Conservation (phyloP, 768 basidiomycete genomes). For the Leccinum pellstonianum region DNA sequence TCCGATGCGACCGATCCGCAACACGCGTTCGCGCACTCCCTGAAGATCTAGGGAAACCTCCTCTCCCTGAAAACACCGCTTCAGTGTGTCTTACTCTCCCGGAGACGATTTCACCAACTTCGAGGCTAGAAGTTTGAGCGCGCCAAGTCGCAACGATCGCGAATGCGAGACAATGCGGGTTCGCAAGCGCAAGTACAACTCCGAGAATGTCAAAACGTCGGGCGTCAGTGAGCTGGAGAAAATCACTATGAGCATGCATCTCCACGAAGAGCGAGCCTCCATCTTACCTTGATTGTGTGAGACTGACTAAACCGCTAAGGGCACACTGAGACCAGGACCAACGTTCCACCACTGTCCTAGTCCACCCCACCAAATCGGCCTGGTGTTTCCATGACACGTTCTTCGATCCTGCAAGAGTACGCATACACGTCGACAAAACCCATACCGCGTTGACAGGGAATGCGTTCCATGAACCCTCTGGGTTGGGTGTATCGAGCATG, state of each 20-base stretch:
- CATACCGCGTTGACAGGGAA: slow-evolving; percentile 47
- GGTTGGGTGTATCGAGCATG: slow-evolving; percentile 4
- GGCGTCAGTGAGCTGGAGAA: slow-evolving; percentile 20
- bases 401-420: slow-evolving; percentile 41
- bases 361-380: slow-evolving; percentile 53
- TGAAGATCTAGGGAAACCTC: slow-evolving; percentile 73
- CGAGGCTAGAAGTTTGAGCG: slow-evolving; percentile 63
- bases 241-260: not conserved
- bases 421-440: slow-evolving; percentile 61
- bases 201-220: slow-evolving; percentile 39
- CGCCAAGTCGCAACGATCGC: slow-evolving; percentile 57
- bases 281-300: slow-evolving; percentile 48
- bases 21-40: slow-evolving; percentile 80
- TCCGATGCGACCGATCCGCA: slow-evolving; percentile 72
- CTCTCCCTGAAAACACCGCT: slow-evolving; percentile 76
- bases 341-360: slow-evolving; percentile 22
- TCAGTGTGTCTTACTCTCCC: slow-evolving; percentile 52
- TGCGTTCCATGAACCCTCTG: slow-evolving; percentile 33
- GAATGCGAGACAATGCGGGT: slow-evolving; percentile 71
- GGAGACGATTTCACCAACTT: slow-evolving; percentile 43
- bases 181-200: slow-evolving; percentile 53
- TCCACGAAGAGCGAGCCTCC: not conserved
- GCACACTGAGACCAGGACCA: slow-evolving; percentile 44
- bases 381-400: slow-evolving; percentile 45
- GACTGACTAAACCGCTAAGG: slow-evolving; percentile 51